Percentiles rank a stretch among this genome's conserved stretches.
Conservation (phyloP, 495 filamentous ascomycete genomes). For the Penicillium paradoxum region DNA sequence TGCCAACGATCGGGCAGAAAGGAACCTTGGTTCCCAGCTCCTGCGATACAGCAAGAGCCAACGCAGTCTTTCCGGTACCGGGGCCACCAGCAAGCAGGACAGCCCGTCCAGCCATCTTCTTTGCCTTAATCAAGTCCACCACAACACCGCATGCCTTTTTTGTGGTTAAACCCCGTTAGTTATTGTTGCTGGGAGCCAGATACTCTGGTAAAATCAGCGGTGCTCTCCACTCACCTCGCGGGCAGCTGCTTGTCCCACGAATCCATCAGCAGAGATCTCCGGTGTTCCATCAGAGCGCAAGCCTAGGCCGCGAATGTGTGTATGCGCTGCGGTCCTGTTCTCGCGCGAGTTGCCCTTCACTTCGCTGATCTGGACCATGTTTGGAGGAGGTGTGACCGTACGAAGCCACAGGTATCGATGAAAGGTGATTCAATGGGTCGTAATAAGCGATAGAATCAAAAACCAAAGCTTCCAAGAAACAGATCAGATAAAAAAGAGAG, state of each 20-base stretch:
- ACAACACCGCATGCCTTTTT: slow-evolving; percentile 82
- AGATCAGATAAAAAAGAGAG: slow-evolving; percentile 11
- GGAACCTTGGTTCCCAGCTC: slow-evolving; percentile 96
- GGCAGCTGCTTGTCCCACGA: slow-evolving; percentile 82
- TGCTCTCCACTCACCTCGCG: slow-evolving; percentile 59
- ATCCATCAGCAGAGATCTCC: slow-evolving; percentile 69
- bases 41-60: slow-evolving; percentile 89
- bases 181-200: not conserved
- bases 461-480: slow-evolving; percentile 8
- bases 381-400: slow-evolving; percentile 26
- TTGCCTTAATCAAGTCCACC: slow-evolving; percentile 86
- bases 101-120: slow-evolving; percentile 95
- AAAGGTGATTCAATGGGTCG: slow-evolving; percentile 1
- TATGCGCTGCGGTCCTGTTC: slow-evolving; percentile 91
- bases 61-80: slow-evolving; percentile 94
- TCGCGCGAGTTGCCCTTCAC: slow-evolving; percentile 93
- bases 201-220: not conserved
- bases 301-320: slow-evolving; percentile 93
- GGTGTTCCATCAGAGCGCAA: slow-evolving; percentile 77
- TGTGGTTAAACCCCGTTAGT: slow-evolving; percentile 10
- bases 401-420: slow-evolving; percentile 15
- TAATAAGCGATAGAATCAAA: not conserved
- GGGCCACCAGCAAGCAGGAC: slow-evolving; percentile 89
- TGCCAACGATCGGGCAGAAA: slow-evolving; percentile 94
- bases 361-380: slow-evolving; percentile 93